These are phyloP conservation scores for Tuber brumale DNA, from an alignment of 495 filamentous ascomycete genomes.

Conservation along the genomic window DNA sequence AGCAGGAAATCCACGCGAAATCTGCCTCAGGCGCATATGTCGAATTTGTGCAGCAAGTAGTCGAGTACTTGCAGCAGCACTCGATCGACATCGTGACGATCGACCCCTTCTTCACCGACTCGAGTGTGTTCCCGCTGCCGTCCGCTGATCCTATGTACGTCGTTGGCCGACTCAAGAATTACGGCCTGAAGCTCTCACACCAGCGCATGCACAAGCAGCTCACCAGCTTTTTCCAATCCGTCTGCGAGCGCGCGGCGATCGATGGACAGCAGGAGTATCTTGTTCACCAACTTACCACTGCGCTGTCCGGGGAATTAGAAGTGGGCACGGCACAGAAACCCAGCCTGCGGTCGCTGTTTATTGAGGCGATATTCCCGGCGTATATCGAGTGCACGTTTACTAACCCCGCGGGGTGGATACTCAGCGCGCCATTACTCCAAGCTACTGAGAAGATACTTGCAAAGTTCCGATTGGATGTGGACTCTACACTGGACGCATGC, in stretches of 20 bases:
- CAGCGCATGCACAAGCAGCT: conserved; percentile 53
- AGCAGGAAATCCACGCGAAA: conserved; percentile 28
- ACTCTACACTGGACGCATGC: conserved; percentile 47
- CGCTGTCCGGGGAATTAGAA: conserved; percentile 52
- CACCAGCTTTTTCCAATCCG: conserved; percentile 56
- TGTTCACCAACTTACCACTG: conserved; percentile 52
- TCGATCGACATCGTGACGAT: conserved; percentile 57
- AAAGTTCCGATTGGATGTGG: conserved; percentile 49
- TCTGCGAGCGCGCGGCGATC: conserved; percentile 57
- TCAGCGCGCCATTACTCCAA: conserved; percentile 53
- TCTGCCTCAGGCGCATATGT: conserved; percentile 52
- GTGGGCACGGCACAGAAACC: conserved; percentile 45
- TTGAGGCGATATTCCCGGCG: conserved; percentile 58
- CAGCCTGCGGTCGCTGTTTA: conserved; percentile 53
- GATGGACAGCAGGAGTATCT: conserved; percentile 58
- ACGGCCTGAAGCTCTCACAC: conserved; percentile 54
- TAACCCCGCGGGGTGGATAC: conserved; percentile 53
- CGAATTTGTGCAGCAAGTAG: conserved; percentile 58
- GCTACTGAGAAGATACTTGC: conserved; percentile 48
- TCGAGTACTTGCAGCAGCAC: conserved; percentile 61
- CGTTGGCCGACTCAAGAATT: conserved; percentile 59
- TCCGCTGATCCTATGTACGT: conserved; percentile 61
- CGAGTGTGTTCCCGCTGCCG: conserved; percentile 59
- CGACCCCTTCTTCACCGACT: conserved; percentile 63
- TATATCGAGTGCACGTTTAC: conserved; percentile 54